phyloP scores from a whole-genome alignment of 2,329 filamentous ascomycete genomes.

The Biscogniauxia sp. region DNA sequence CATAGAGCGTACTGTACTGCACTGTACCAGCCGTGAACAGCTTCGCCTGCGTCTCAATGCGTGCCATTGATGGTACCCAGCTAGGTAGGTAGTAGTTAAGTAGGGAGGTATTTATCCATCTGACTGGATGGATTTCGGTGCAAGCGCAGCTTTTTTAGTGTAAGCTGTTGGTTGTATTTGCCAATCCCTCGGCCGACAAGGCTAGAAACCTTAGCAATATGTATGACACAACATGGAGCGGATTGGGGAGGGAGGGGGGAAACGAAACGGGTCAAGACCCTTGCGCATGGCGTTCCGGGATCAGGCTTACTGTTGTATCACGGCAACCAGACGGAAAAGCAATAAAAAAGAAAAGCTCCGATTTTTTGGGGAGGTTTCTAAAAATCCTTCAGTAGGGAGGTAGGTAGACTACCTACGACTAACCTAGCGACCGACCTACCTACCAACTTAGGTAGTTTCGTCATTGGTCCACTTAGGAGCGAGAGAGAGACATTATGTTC shows the following conservation, averaged over 20 bases:
- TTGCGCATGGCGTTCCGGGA: neutral
- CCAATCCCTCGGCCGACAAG: neutral
- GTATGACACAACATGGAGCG: neutral
- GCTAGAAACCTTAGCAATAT: neutral
- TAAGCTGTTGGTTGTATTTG: neutral
- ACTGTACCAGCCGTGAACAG: neutral
- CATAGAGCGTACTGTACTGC: too few species aligned
- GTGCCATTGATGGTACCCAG: neutral
- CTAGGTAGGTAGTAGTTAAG: too few species aligned
- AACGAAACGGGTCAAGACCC: neutral
- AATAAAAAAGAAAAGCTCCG: neutral
- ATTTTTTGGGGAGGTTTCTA: too few species aligned
- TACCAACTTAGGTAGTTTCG: too few species aligned
- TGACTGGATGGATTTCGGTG: neutral
- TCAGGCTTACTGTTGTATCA: conserved; percentile 2
- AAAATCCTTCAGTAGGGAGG: neutral
- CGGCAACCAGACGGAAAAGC: neutral
- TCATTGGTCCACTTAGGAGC: too few species aligned
- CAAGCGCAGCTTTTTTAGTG: neutral
- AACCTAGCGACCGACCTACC: neutral
- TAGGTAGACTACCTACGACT: neutral
- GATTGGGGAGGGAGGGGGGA: neutral
- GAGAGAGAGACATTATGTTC: neutral
- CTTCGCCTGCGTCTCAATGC: neutral
- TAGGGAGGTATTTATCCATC: neutral